A percentile compares a stretch with the other conserved stretches of the same genome.
phyloP scores from a whole-genome alignment of 371 early-diverging fungal genomes.

The Lichtheimia hyalospora region DNA sequence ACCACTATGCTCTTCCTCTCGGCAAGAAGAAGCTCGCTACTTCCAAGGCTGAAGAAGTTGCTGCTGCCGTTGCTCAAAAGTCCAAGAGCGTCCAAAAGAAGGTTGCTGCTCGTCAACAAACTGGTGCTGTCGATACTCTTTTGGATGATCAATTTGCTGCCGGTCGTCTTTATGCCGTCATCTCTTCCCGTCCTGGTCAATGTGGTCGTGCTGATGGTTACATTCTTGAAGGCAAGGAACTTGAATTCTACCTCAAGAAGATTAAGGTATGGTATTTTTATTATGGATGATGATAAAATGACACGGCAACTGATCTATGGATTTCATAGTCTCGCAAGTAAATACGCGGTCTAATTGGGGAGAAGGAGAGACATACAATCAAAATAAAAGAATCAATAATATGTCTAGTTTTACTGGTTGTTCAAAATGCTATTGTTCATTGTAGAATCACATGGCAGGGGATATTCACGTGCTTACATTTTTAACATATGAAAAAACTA shows the following conservation, averaged over 20 bases:
- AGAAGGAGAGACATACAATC: too few relatives aligned
- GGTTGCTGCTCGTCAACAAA: constrained; percentile 80
- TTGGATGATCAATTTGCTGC: constrained; percentile 95
- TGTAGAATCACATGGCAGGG: too few relatives aligned
- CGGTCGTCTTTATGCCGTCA: constrained; percentile 90
- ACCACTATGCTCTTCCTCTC: constrained; percentile 89
- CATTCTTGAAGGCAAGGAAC: constrained; percentile 99
- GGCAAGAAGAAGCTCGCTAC: constrained; percentile 86
- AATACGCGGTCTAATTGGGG: neutral
- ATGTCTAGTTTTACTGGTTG: too few relatives aligned
- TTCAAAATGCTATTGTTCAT: too few relatives aligned
- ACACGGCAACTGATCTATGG: too few relatives aligned
- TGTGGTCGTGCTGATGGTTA: constrained; percentile 98
- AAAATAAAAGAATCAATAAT: too few relatives aligned
- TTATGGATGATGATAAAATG: too few relatives aligned
- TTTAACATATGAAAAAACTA: too few relatives aligned
- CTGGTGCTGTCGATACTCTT: constrained; percentile 83
- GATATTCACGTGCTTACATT: too few relatives aligned
- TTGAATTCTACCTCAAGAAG: constrained; percentile 94
- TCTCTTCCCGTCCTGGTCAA: constrained; percentile 99
- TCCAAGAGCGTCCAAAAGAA: constrained; percentile 92
- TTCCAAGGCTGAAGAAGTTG: constrained; percentile 51
- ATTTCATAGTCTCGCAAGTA: constrained; percentile 14
- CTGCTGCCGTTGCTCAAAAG: constrained; percentile 76
- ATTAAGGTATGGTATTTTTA: constrained; percentile 60